A percentile compares a stretch with the other conserved stretches of the same genome.
phyloP scores from a whole-genome alignment of 805 yeast species.

The Ogataea neopini region DNA sequence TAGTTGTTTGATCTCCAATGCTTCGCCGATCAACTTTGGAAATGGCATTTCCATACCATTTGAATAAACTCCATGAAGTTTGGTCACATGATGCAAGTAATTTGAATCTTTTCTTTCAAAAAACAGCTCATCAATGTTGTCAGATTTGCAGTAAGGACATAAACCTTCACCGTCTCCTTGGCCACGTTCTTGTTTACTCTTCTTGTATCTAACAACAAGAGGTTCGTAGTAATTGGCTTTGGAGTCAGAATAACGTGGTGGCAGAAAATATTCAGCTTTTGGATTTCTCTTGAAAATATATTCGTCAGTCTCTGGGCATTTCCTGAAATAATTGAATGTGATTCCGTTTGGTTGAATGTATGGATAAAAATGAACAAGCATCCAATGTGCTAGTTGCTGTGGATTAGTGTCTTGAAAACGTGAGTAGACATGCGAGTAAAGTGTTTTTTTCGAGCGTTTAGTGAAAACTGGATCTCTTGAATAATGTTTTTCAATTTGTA shows the following conservation, averaged over 20 bases:
- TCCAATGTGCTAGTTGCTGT: constrained; percentile 13
- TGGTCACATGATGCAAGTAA: constrained; percentile 36
- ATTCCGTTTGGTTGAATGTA: constrained; percentile 24
- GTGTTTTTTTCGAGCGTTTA: constrained; percentile 14
- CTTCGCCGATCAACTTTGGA: constrained; percentile 28
- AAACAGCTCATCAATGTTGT: constrained; percentile 21
- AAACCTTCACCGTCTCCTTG: constrained; percentile 29
- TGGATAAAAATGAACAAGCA: constrained; percentile 18
- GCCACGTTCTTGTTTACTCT: constrained; percentile 13
- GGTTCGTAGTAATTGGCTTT: constrained; percentile 27
- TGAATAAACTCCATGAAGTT: constrained; percentile 35
- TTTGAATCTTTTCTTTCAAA: constrained; percentile 28
- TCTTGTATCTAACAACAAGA: constrained; percentile 24
- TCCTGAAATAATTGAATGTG: constrained; percentile 18
- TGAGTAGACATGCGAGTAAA: constrained; percentile 12
- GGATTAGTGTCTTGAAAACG: constrained; percentile 17
- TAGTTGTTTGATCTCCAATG: constrained; percentile 18
- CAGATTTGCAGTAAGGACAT: constrained; percentile 33
- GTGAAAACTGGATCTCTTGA: neutral
- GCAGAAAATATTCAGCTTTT: constrained; percentile 17
- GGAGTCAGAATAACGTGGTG: constrained; percentile 17
- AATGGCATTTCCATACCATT: constrained; percentile 33
- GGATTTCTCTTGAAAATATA: constrained; percentile 22
- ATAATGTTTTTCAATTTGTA: neutral
- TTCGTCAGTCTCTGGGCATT: constrained; percentile 12